phyloP scores from a whole-genome alignment of 2,329 filamentous ascomycete species.

The Drechslerella dactyloides region DNA sequence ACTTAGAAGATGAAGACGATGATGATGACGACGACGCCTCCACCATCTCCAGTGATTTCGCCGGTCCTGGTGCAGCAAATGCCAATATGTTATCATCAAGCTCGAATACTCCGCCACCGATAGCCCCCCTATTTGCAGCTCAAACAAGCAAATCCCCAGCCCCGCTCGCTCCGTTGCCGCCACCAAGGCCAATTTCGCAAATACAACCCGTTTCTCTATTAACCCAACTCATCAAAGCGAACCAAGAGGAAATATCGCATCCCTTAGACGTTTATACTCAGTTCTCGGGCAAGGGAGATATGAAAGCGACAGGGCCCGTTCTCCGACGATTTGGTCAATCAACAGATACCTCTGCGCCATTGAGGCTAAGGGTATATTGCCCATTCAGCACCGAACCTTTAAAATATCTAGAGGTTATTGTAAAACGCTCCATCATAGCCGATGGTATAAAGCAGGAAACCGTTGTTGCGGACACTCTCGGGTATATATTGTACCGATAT shows the following conservation, averaged over 20 bases:
- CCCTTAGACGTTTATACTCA: slow-evolving; percentile 79
- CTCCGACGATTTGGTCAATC: slow-evolving; percentile 43
- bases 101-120: slow-evolving; percentile 28
- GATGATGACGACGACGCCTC: slow-evolving; percentile 53
- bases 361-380: slow-evolving; percentile 78
- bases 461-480: slow-evolving; percentile 80
- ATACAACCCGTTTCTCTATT: slow-evolving; percentile 54
- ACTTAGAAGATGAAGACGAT: slow-evolving; percentile 52
- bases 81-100: slow-evolving; percentile 50
- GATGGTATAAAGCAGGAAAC: slow-evolving; percentile 68
- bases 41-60: slow-evolving; percentile 54
- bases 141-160: slow-evolving; percentile 55
- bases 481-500: slow-evolving; percentile 77
- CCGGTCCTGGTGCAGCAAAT: slow-evolving; percentile 53
- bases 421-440: slow-evolving; percentile 72
- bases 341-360: slow-evolving; percentile 59
- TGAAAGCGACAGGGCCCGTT: slow-evolving; percentile 60
- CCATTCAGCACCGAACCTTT: slow-evolving; percentile 71
- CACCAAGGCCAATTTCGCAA: slow-evolving; percentile 67
- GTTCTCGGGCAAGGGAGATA: slow-evolving; percentile 77
- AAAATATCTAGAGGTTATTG: slow-evolving; percentile 73
- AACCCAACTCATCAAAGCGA: slow-evolving; percentile 66
- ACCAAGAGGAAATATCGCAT: slow-evolving; percentile 71
- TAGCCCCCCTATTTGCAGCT: slow-evolving; percentile 15
- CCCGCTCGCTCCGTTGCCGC: slow-evolving; percentile 64